phyloP scores from a whole-genome alignment of 1,284 basidiomycete genomes.

The Tilletia indica region DNA sequence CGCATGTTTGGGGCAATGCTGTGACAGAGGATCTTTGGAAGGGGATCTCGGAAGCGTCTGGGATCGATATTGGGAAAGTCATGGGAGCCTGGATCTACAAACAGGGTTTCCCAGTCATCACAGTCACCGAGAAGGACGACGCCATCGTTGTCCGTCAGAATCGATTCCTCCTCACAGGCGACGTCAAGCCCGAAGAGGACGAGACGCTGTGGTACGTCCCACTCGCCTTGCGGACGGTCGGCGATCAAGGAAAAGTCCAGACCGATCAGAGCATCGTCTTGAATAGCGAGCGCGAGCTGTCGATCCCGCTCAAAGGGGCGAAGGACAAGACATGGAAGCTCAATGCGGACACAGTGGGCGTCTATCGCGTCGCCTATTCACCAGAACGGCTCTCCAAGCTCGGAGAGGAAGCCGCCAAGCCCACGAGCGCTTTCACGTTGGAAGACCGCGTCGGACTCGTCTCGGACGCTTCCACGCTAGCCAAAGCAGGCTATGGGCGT shows the following conservation, averaged over 20 bases:
- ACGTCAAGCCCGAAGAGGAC: slow-evolving; percentile 70
- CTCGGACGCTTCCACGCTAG: slow-evolving; percentile 74
- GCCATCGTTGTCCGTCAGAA: slow-evolving; percentile 68
- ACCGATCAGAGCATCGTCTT: slow-evolving; percentile 71
- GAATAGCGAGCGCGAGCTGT: slow-evolving; percentile 66
- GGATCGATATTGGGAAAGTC: slow-evolving; percentile 72
- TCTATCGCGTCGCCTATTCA: slow-evolving; percentile 86
- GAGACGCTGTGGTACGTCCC: slow-evolving; percentile 87
- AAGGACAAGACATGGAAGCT: slow-evolving; percentile 70
- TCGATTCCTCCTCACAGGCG: slow-evolving; percentile 84
- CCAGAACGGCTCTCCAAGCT: slow-evolving; percentile 76
- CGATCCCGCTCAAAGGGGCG: slow-evolving; percentile 66
- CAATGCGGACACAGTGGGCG: slow-evolving; percentile 83
- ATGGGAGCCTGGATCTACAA: slow-evolving; percentile 93
- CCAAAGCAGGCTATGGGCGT: slow-evolving; percentile 74
- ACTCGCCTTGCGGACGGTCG: slow-evolving; percentile 70
- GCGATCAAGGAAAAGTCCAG: slow-evolving; percentile 63
- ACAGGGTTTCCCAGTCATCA: slow-evolving; percentile 72
- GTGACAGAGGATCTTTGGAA: slow-evolving; percentile 86
- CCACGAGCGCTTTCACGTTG: slow-evolving; percentile 68
- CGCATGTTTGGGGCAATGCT: slow-evolving; percentile 77
- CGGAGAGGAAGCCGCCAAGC: slow-evolving; percentile 72
- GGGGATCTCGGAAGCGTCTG: slow-evolving; percentile 77
- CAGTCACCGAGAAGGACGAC: slow-evolving; percentile 71
- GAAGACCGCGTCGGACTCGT: slow-evolving; percentile 84